Conservation (phyloP, 108 stramenopile genomes). For the Aurantiochytrium sp. region DNA sequence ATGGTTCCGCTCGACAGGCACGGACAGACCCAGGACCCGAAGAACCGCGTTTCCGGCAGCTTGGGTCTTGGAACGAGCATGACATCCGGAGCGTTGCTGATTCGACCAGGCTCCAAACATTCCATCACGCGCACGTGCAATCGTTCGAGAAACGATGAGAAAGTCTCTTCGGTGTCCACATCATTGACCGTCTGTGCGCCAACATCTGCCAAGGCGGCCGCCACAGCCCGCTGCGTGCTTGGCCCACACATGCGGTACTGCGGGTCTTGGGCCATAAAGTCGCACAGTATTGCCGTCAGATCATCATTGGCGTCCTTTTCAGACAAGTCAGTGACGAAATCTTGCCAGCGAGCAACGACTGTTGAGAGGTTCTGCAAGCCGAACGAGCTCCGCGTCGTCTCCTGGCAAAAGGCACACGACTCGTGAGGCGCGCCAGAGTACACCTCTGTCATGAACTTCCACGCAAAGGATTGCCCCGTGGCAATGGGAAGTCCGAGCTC, state of each 20-base stretch:
- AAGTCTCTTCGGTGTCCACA: neutral
- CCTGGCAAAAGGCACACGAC: neutral
- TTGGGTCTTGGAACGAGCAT: neutral
- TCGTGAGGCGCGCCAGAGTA: neutral
- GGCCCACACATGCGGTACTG: neutral
- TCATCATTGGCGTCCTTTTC: neutral
- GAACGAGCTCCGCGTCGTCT: neutral
- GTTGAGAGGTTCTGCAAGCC: neutral
- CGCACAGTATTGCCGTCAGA: neutral
- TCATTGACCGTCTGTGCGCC: neutral
- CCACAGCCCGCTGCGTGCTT: neutral
- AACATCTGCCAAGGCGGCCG: neutral
- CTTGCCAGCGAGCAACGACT: neutral
- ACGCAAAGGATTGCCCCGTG: conserved; percentile 10
- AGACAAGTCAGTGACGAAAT: neutral
- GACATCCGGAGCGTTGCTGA: neutral
- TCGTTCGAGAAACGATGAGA: neutral
- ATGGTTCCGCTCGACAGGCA: neutral
- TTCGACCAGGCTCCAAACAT: neutral
- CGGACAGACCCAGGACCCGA: conserved; percentile 10
- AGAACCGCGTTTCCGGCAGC: conserved; percentile 3
- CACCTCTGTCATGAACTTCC: conserved; percentile 3
- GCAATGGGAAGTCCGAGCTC: neutral
- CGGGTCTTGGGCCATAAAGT: neutral
- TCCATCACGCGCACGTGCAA: neutral